A percentile compares a stretch with the other conserved stretches of the same genome.
These are phyloP conservation scores for Chaetomium sp. DNA, from an alignment of 2,329 filamentous ascomycete genomes.

Conservation along the genomic window DNA sequence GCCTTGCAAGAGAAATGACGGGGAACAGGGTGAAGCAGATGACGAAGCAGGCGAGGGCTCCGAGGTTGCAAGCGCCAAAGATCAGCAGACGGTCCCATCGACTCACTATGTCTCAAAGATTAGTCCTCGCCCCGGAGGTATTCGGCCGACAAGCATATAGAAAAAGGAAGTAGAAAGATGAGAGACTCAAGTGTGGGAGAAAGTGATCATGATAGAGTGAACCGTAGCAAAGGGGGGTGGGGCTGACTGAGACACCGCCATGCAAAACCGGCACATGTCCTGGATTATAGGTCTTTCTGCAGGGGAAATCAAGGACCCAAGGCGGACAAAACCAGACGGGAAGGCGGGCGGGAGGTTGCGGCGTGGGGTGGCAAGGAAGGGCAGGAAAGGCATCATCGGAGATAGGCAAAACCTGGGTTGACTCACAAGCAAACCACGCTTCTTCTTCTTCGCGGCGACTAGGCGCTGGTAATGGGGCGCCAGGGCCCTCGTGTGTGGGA, in stretches of 20 bases:
- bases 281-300: conserved; percentile 31
- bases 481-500: conserved; percentile 74
- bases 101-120: conserved; percentile 60
- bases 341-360: conserved; percentile 8
- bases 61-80: conserved; percentile 85
- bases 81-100: conserved; percentile 93
- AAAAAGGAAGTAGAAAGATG: too few relatives aligned
- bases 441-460: conserved; percentile 89
- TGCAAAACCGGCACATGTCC: conserved; percentile 39
- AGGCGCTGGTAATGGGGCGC: conserved; percentile 79
- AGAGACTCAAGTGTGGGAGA: not conserved
- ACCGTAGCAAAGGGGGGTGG: not conserved
- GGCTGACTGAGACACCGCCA: conserved; percentile 35
- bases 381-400: too few relatives aligned
- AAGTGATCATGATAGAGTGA: conserved; percentile 1
- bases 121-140: conserved; percentile 24
- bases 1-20: conserved; percentile 62
- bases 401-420: conserved; percentile 27
- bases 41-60: conserved; percentile 84
- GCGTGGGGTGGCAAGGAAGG: conserved; percentile 10
- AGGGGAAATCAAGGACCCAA: conserved; percentile 32
- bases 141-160: conserved; percentile 3
- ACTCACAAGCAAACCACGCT: conserved; percentile 91
- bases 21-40: conserved; percentile 89
- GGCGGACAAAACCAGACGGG: conserved; percentile 11